phyloP scores from a whole-genome alignment of 768 basidiomycete genomes.

The Tulasnella calospora region DNA sequence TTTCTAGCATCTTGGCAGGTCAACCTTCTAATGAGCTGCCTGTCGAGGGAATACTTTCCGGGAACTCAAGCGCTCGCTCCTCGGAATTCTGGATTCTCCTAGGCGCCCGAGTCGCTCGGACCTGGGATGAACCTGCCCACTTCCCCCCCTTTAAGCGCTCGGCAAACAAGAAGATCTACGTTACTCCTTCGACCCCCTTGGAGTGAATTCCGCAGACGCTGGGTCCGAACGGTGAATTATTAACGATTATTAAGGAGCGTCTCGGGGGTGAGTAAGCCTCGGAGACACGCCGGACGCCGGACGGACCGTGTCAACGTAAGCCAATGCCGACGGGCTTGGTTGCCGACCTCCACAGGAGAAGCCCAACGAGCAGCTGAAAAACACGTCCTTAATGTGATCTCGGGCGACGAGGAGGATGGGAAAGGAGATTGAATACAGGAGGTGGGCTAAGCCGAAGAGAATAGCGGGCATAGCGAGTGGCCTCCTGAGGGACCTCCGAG shows the following conservation, averaged over 20 bases:
- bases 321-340: background rate
- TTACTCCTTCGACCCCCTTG: background rate
- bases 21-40: no score
- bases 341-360: background rate
- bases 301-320: background rate
- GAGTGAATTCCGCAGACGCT: background rate
- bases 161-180: background rate
- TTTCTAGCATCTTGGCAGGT: background rate
- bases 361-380: background rate
- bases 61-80: constrained; percentile 1
- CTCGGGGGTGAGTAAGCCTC: background rate
- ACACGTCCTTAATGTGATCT: background rate
- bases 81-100: background rate
- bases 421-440: background rate
- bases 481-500: background rate
- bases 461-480: background rate
- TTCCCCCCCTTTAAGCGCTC: background rate
- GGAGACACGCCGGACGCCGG: background rate
- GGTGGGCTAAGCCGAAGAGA: background rate
- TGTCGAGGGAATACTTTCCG: no score
- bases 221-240: background rate
- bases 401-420: background rate
- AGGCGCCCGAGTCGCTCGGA: background rate
- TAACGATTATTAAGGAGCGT: background rate
- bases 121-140: background rate